These are phyloP conservation scores for Hypocreales sp. DNA, from an alignment of 2,329 filamentous ascomycete species.

Conservation along the genomic window DNA sequence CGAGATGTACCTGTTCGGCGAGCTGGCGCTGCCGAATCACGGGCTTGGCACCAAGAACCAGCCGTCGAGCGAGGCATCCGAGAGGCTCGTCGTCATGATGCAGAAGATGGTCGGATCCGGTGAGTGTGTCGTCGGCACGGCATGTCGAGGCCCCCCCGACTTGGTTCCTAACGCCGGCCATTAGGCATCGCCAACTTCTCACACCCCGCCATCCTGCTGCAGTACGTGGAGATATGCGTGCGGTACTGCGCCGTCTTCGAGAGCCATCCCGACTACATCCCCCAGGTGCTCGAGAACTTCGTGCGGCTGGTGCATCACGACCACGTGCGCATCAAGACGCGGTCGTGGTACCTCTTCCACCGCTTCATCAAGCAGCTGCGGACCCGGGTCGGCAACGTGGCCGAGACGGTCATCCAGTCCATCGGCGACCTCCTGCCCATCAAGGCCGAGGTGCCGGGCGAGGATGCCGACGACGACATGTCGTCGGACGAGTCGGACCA, in stretches of 20 bases:
- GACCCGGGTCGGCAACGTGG: constrained; percentile 71
- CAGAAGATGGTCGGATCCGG: constrained; percentile 85
- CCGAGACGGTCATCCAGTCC: constrained; percentile 81
- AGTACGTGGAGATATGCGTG: constrained; percentile 98
- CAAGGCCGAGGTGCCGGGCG: constrained; percentile 70
- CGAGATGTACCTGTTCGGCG: constrained; percentile 92
- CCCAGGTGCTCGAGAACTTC: constrained; percentile 79
- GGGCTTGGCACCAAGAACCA: constrained; percentile 77
- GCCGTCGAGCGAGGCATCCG: constrained; percentile 63
- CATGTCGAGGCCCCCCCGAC: too few species aligned
- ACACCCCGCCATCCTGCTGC: constrained; percentile 82
- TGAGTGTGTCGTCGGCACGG: too few species aligned
- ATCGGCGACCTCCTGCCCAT: constrained; percentile 80
- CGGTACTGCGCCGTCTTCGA: constrained; percentile 91
- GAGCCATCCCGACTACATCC: constrained; percentile 64
- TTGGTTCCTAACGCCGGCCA: neutral
- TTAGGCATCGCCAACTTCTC: constrained; percentile 69
- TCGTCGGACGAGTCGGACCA: constrained; percentile 87
- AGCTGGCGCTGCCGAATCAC: constrained; percentile 77
- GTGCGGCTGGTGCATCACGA: constrained; percentile 79
- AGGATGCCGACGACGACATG: constrained; percentile 75
- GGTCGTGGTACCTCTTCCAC: constrained; percentile 95
- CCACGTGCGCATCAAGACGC: constrained; percentile 71
- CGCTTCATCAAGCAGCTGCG: constrained; percentile 82
- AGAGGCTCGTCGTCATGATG: constrained; percentile 84